Evolutionary conservation across 2,329 filamentous ascomycete genomes (phyloP).

Genomic region (Trichoderma gracile): DNA sequence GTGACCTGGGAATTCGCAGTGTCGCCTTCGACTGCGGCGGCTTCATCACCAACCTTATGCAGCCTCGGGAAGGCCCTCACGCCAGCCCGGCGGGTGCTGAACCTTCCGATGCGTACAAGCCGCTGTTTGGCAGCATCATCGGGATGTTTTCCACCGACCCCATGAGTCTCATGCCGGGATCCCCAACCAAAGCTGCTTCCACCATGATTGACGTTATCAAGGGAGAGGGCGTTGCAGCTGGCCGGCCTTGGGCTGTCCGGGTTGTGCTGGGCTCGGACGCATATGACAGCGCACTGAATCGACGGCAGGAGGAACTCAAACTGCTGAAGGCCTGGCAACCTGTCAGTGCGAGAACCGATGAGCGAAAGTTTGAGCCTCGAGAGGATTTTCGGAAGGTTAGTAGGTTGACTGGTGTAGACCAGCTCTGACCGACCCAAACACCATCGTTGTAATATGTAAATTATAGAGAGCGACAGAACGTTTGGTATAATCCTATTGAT

Average conservation of each 20-base stretch:
- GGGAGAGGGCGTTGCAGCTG: conserved; percentile 32
- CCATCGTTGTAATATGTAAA: not conserved
- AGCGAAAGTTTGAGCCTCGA: conserved; percentile 3
- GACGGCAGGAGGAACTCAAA: conserved; percentile 30
- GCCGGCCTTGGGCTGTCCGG: conserved; percentile 32
- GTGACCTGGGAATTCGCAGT: conserved; percentile 33
- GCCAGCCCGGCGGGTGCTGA: conserved; percentile 17
- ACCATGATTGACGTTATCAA: conserved; percentile 36
- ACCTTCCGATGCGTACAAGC: conserved; percentile 29
- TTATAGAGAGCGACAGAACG: not conserved
- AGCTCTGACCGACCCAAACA: not conserved
- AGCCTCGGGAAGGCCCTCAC: conserved; percentile 31
- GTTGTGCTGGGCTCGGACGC: conserved; percentile 38
- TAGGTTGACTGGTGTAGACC: not conserved
- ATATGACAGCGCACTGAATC: conserved; percentile 31
- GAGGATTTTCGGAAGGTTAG: conserved; percentile 5
- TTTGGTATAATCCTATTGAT: not conserved
- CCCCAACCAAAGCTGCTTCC: conserved; percentile 30
- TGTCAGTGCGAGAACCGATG: conserved; percentile 32
- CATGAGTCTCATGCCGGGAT: conserved; percentile 34
- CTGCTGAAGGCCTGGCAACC: conserved; percentile 32
- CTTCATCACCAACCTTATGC: conserved; percentile 34
- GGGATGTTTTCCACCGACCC: conserved; percentile 31
- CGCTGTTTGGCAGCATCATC: conserved; percentile 30
- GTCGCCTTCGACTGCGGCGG: conserved; percentile 39